Evolutionary conservation across 2,329 filamentous ascomycete genomes (phyloP), one percentile per base, ranked within the genome.

Genomic region (Botrytis tulipae): DNA sequence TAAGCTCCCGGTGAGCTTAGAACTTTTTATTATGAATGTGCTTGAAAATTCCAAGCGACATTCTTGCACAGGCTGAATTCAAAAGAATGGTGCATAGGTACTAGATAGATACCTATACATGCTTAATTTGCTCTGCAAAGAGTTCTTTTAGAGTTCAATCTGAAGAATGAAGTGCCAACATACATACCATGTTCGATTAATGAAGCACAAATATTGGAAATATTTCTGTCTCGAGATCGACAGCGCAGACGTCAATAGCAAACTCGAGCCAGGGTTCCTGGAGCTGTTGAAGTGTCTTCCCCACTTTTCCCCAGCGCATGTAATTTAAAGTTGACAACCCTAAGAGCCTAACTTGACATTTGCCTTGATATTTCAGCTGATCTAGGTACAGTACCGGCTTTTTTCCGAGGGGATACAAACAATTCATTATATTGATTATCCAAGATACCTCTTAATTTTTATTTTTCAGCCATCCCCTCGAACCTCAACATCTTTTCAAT

Each of bases 361-460:
- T 32, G n/a, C 40, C 42, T 70, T 35, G 46, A 42, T 20, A 54
- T 65, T 65, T 65, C 69, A 71, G 69, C 69, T 71, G 59, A 25
- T 65, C 60, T 57, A 66, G 60, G 44, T 71, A 37, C 46, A 60
- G 44, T 44, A 29, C 60, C 46, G 60, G 25, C n/a, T n/a, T 40
- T 66, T 29, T 57, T 29, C 60, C 61, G 46, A 71, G 46, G 29
- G 25, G 40, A 42, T 59, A 42, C n/a, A 48, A 61, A 37, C 14
- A 59, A 48, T 63, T 51, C 48, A 51, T 51, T 25, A 51, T n/a
- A 14, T 51, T n/a, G 48, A 29, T 25, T 42, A 29, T 51, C 59
- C 18, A 29, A n/a, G 32, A 54, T 37, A 54, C 12, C 42, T 16
- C 14, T 37, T 37, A 22, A 37, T 25, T 18, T 22, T 37, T 37